Base-by-base conservation (phyloP, 768 basidiomycete species). In the Amanita subjunquillea region DNA sequence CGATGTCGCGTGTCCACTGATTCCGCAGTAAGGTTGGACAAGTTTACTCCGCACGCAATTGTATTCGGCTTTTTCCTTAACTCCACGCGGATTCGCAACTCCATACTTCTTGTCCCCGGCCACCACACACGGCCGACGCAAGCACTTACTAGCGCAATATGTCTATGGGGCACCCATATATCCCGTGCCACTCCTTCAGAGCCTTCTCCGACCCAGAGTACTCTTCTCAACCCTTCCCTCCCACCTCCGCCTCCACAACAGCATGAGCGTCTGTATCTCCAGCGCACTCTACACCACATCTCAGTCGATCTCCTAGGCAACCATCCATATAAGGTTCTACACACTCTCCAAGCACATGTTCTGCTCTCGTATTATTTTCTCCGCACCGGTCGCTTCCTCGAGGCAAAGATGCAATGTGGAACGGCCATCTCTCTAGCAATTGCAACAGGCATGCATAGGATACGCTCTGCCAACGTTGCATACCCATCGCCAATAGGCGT, bases 31-130 rank as follows among this genome's bases (percentile, higher is more conserved):
- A 17, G 84, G 36, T 62, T 84, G 3, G 77, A 82, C 59, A 68
- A 68, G 25, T 82, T 91, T 60, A 62, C 81, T 9, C 77, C 75
- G 13, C 73, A 85, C 57, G 72, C 77, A 0, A 62, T 69, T 34
- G 74, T 80, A 57, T 73, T 86, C 53, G 83, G 83, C 4, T 80
- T 88, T 60, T 89, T 87, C 64, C 76, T 90, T 51, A 65, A 72
- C 52, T 58, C 65, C 6, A 53, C 71, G 6, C 72, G 79, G 30
- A 75, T 83, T 56, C 74, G 73, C 43, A 67, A 69, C 36, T 64
- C 72, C 3, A 65, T 70, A 6, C 69, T 84, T 47, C 69, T 74
- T 1, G 48, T 50, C 25, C 69, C 80, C 47, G 72, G 77, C 0
- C 71, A 76, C 41, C 67, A 71, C 3, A 67, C 72, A 37, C 65